Conservation (phyloP, 1,284 basidiomycete genomes). For the Cutaneotrichosporon cavernicola region DNA sequence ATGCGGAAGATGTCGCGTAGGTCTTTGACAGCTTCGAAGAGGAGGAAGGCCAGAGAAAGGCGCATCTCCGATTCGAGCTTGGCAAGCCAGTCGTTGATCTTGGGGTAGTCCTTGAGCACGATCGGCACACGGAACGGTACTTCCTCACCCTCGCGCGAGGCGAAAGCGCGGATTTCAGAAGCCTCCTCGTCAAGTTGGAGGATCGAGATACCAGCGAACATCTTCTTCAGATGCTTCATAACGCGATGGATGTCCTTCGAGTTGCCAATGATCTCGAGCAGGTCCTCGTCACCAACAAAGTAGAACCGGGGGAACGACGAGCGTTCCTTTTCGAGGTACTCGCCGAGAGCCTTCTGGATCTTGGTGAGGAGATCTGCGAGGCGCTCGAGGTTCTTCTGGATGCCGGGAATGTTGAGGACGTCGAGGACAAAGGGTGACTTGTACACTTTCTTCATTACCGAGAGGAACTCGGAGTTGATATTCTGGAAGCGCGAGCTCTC, state of each 20-base stretch:
- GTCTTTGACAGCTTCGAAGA: slow-evolving; percentile 46
- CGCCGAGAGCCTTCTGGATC: slow-evolving; percentile 98
- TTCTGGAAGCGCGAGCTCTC: slow-evolving; percentile 97
- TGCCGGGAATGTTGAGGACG: slow-evolving; percentile 91
- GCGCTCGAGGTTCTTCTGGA: slow-evolving; percentile 96
- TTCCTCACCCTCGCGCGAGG: slow-evolving; percentile 91
- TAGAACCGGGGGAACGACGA: slow-evolving; percentile 99
- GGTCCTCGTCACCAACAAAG: slow-evolving; percentile 98
- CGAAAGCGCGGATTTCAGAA: slow-evolving; percentile 71
- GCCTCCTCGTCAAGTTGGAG: slow-evolving; percentile 85
- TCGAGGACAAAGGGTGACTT: slow-evolving; percentile 97
- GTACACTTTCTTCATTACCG: slow-evolving; percentile 99
- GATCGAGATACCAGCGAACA: slow-evolving; percentile 97
- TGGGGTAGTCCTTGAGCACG: slow-evolving; percentile 84
- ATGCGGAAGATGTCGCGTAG: slow-evolving; percentile 71
- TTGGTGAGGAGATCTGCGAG: slow-evolving; percentile 94
- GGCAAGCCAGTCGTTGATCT: slow-evolving; percentile 98
- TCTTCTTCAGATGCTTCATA: slow-evolving; percentile 99
- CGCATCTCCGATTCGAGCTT: slow-evolving; percentile 93
- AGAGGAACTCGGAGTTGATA: slow-evolving; percentile 97
- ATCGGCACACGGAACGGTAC: slow-evolving; percentile 82
- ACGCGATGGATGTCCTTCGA: slow-evolving; percentile 97
- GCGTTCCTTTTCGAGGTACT: slow-evolving; percentile 96
- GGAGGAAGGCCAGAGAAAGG: slow-evolving; percentile 68
- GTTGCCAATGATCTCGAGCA: slow-evolving; percentile 98